Conservation (phyloP, 164 flowering plant species). For the Vitis cinerea region DNA sequence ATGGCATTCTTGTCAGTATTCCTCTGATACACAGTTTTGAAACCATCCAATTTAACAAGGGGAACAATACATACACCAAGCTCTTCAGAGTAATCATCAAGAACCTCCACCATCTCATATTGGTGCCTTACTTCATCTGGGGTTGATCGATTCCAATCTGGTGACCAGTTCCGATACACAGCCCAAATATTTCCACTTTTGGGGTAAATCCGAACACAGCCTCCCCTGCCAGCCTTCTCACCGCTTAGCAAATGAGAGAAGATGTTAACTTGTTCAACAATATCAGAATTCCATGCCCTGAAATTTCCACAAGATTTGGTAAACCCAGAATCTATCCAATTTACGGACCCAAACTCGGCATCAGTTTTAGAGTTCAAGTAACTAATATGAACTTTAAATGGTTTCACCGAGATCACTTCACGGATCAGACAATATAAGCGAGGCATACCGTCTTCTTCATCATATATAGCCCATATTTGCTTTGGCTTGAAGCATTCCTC, state of each 20-base stretch:
- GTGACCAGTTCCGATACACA: slow-evolving; percentile 79
- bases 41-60: slow-evolving; percentile 63
- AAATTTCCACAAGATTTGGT: slow-evolving; percentile 86
- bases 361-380: slow-evolving; percentile 71
- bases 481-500: slow-evolving; percentile 83
- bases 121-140: slow-evolving; percentile 68
- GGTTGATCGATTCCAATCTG: slow-evolving; percentile 65
- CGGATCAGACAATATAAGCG: slow-evolving; percentile 81
- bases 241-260: slow-evolving; percentile 75
- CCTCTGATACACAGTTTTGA: slow-evolving; percentile 70
- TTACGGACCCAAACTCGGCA: slow-evolving; percentile 58
- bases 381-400: slow-evolving; percentile 72
- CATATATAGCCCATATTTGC: slow-evolving; percentile 95
- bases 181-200: slow-evolving; percentile 89
- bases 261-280: slow-evolving; percentile 66
- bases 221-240: slow-evolving; percentile 71
- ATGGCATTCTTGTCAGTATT: slow-evolving; percentile 33
- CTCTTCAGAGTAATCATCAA: slow-evolving; percentile 70
- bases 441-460: slow-evolving; percentile 98
- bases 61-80: slow-evolving; percentile 68
- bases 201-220: slow-evolving; percentile 70
- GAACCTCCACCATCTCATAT: slow-evolving; percentile 92
- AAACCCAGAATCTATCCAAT: slow-evolving; percentile 74
- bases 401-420: slow-evolving; percentile 62
- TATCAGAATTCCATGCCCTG: slow-evolving; percentile 54